Evolutionary conservation across 2,329 filamentous ascomycete species (phyloP).

Genomic region (Exserohilum turcica): DNA sequence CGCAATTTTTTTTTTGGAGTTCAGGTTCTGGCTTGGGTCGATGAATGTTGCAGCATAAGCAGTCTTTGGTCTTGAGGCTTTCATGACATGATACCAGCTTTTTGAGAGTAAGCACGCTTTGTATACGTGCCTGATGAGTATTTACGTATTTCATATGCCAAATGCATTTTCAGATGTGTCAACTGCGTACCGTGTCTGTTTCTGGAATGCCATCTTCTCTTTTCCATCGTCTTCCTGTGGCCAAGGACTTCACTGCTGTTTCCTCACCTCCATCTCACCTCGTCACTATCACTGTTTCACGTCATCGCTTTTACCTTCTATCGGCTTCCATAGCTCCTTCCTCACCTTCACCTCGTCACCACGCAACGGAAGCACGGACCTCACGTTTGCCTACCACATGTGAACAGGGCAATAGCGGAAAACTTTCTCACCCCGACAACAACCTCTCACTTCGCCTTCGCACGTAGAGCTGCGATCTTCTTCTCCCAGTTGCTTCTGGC

Average conservation of each 20-base stretch:
- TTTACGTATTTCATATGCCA: conserved; percentile 7
- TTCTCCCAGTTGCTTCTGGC: not conserved
- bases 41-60: conserved; percentile 7
- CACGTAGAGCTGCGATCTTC: not conserved
- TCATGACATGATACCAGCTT: conserved; percentile 30
- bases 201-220: not conserved
- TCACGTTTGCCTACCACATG: not conserved
- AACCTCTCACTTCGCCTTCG: not conserved
- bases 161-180: not conserved
- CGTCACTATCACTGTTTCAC: not conserved
- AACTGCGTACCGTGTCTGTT: not conserved
- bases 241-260: not conserved
- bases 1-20: conserved; percentile 6
- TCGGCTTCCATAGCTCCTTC: not conserved
- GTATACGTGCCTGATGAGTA: conserved; percentile 10
- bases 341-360: conserved; percentile 14
- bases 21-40: conserved; percentile 6
- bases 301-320: not conserved
- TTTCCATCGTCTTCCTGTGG: not conserved
- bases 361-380: conserved; percentile 1
- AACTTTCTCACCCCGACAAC: not conserved
- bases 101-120: conserved; percentile 1
- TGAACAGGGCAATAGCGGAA: conserved; percentile 2
- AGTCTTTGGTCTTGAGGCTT: conserved; percentile 3
- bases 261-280: not conserved